Evolutionary conservation across 2,329 filamentous ascomycete genomes (phyloP).

Genomic region (Hymenoscyphus infarciens): DNA sequence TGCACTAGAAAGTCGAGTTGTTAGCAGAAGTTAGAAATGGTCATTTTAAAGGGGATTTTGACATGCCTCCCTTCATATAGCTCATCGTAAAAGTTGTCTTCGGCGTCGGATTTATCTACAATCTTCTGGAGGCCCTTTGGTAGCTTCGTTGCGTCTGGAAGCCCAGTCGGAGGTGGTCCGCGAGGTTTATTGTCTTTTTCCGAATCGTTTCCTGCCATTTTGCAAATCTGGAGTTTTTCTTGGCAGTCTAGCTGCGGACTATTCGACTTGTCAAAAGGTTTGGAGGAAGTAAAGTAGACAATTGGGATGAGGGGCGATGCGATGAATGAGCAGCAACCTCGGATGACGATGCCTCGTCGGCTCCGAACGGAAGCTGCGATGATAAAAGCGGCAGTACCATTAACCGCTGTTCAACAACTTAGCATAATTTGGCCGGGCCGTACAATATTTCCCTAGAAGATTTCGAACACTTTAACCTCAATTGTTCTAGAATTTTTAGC

Average conservation of each 20-base stretch:
- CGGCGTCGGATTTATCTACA: slow-evolving; percentile 53
- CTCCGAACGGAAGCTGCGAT: background rate
- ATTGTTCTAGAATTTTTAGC: no score
- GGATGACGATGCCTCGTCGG: slow-evolving; percentile 2
- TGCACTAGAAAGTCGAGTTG: slow-evolving; percentile 44
- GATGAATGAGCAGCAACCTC: background rate
- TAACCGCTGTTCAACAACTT: no score
- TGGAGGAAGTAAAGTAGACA: background rate
- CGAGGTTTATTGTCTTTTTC: slow-evolving; percentile 23
- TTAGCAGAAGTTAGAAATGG: slow-evolving; percentile 12
- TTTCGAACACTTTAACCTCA: no score
- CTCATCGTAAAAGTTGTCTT: slow-evolving; percentile 74
- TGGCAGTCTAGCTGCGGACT: background rate
- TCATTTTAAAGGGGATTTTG: slow-evolving; percentile 36
- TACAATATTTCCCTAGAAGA: no score
- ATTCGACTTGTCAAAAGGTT: background rate
- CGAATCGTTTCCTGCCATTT: slow-evolving; percentile 31
- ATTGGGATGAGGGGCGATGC: background rate
- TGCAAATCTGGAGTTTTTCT: background rate
- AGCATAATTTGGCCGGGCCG: no score
- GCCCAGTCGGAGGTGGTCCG: slow-evolving; percentile 26
- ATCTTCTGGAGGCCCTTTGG: slow-evolving; percentile 54
- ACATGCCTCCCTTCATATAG: slow-evolving; percentile 70
- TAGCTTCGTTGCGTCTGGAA: slow-evolving; percentile 42
- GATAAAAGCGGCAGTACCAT: no score